Percentiles rank a stretch among this genome's conserved stretches.
Evolutionary conservation across 176 grass and related monocot species (phyloP).

Genomic region (Oryza glumipatula): DNA sequence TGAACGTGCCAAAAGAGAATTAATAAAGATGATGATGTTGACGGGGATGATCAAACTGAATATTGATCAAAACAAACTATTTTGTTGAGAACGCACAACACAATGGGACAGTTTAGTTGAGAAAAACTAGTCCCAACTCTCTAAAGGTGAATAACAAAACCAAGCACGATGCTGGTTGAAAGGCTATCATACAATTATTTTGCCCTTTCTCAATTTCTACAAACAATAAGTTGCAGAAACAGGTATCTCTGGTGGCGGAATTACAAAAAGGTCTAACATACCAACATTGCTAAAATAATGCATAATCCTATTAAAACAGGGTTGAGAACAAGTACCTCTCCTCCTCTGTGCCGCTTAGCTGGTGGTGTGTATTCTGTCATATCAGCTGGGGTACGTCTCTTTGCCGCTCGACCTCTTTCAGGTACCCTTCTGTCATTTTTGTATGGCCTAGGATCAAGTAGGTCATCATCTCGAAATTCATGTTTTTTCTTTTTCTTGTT

Average conservation of each 20-base stretch:
- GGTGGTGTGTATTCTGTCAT: conserved; percentile 51
- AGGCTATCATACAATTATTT: not conserved
- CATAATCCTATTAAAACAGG: conserved; percentile 28
- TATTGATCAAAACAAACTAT: conserved; percentile 7
- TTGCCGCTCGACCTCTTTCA: conserved; percentile 67
- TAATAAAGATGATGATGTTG: not conserved
- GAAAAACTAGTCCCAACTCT: conserved; percentile 4
- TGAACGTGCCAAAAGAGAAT: not conserved
- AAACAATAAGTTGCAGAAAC: not conserved
- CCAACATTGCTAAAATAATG: conserved; percentile 30
- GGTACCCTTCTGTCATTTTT: conserved; percentile 82
- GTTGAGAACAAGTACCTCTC: conserved; percentile 64
- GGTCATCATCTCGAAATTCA: conserved; percentile 85
- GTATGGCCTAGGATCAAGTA: conserved; percentile 77
- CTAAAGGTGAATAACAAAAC: not conserved
- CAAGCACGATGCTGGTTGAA: not conserved
- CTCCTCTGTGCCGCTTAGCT: conserved; percentile 80
- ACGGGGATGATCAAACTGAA: not conserved
- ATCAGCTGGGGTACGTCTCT: conserved; percentile 59
- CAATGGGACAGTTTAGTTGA: not conserved
- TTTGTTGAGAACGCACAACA: not conserved
- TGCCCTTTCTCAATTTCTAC: not conserved
- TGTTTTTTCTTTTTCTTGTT: conserved; percentile 97
- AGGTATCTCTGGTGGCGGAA: conserved; percentile 4
- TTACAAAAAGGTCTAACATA: not conserved